Percentiles rank a stretch among this genome's conserved stretches.
Conservation (phyloP, 2,329 filamentous ascomycete species). For the Colletotrichum musicola region DNA sequence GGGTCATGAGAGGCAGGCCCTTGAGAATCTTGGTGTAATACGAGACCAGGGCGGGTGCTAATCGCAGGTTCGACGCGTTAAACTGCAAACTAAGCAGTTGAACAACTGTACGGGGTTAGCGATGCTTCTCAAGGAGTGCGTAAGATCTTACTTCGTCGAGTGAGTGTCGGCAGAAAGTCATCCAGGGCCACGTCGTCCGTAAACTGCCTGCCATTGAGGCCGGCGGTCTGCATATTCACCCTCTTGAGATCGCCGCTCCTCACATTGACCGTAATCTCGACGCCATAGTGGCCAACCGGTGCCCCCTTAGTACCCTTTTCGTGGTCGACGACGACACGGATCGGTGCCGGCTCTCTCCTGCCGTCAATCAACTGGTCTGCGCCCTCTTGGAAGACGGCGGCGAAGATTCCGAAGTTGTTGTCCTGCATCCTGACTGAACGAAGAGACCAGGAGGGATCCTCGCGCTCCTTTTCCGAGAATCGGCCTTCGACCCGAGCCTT, state of each 20-base stretch:
- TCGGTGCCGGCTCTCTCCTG: conserved; percentile 74
- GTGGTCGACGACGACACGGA: conserved; percentile 81
- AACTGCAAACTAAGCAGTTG: conserved; percentile 80
- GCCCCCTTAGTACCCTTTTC: conserved; percentile 75
- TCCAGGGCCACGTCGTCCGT: conserved; percentile 79
- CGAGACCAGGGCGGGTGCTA: conserved; percentile 78
- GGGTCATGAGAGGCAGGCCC: conserved; percentile 72
- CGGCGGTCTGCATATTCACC: conserved; percentile 66
- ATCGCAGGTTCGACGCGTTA: conserved; percentile 71
- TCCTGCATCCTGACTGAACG: conserved; percentile 76
- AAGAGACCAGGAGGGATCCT: conserved; percentile 84
- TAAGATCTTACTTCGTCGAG: conserved; percentile 73
- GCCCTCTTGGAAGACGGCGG: conserved; percentile 80
- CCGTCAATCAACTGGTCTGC: conserved; percentile 72
- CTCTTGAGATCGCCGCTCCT: conserved; percentile 64
- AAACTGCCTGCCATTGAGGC: conserved; percentile 77
- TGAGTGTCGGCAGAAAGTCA: conserved; percentile 80
- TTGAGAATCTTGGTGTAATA: conserved; percentile 84
- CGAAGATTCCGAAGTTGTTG: conserved; percentile 69
- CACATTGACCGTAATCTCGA: conserved; percentile 79
- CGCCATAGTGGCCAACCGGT: conserved; percentile 74
- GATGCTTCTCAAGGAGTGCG: background rate
- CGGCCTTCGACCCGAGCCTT: conserved; percentile 89
- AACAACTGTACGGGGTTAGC: conserved; percentile 68
- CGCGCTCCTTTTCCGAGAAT: conserved; percentile 86